Percentiles rank a stretch among this genome's conserved stretches.
phyloP scores from a whole-genome alignment of 805 yeast genomes.

The Ogataea degrootiae region DNA sequence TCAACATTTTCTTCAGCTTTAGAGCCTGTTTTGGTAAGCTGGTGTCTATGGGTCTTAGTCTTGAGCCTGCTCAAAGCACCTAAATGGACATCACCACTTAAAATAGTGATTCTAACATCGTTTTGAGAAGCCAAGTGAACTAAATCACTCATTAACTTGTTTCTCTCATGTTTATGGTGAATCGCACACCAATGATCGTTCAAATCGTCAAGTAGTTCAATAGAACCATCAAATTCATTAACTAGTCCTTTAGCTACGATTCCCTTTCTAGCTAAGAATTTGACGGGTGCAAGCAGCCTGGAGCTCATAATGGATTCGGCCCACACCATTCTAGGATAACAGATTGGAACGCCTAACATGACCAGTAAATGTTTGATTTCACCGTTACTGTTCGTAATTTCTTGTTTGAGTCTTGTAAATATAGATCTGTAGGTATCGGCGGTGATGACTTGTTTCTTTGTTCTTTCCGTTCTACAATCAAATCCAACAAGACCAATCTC shows the following conservation, averaged over 20 bases:
- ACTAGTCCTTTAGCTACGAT: slow-evolving; percentile 66
- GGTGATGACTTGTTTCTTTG: slow-evolving; percentile 50
- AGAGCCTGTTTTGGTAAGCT: slow-evolving; percentile 30
- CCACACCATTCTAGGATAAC: slow-evolving; percentile 93
- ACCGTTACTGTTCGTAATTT: slow-evolving; percentile 44
- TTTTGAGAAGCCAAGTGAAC: slow-evolving; percentile 59
- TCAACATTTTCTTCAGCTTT: slow-evolving; percentile 35
- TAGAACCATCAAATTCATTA: slow-evolving; percentile 87
- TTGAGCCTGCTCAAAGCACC: slow-evolving; percentile 78
- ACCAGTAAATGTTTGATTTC: slow-evolving; percentile 72
- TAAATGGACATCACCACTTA: slow-evolving; percentile 92
- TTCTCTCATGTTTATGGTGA: slow-evolving; percentile 83
- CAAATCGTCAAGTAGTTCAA: slow-evolving; percentile 88
- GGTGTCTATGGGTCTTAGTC: slow-evolving; percentile 45
- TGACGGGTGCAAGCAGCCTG: slow-evolving; percentile 55
- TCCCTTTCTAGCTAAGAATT: slow-evolving; percentile 56
- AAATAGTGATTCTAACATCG: slow-evolving; percentile 73
- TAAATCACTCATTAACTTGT: slow-evolving; percentile 55
- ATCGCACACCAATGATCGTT: slow-evolving; percentile 96
- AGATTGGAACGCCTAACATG: slow-evolving; percentile 90
- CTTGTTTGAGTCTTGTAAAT: slow-evolving; percentile 56
- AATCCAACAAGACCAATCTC: slow-evolving; percentile 70
- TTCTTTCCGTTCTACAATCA: slow-evolving; percentile 92
- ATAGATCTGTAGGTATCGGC: slow-evolving; percentile 52
- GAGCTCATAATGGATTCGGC: slow-evolving; percentile 72